These are phyloP conservation scores for Alternaria incomplexa DNA, from an alignment of 2,329 filamentous ascomycete species.

Conservation along the genomic window DNA sequence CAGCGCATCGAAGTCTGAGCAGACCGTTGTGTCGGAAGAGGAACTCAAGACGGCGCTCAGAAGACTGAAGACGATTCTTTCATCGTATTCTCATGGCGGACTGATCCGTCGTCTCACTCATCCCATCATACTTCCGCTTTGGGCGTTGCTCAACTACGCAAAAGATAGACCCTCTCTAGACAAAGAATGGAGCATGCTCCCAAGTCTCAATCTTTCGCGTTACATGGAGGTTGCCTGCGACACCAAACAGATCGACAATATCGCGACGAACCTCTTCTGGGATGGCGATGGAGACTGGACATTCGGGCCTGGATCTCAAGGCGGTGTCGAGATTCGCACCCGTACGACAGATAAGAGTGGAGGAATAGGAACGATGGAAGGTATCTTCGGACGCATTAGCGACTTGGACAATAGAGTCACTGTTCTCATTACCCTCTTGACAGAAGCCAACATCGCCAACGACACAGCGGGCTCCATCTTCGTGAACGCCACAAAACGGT, in stretches of 20 bases:
- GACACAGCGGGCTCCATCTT: conserved; percentile 66
- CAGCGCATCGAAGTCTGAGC: conserved; percentile 40
- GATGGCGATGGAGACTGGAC: conserved; percentile 61
- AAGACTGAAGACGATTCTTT: conserved; percentile 62
- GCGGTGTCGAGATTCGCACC: conserved; percentile 60
- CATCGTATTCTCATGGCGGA: conserved; percentile 71
- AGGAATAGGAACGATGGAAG: conserved; percentile 62
- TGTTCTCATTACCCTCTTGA: conserved; percentile 47
- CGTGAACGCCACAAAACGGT: conserved; percentile 63
- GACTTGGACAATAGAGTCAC: conserved; percentile 35
- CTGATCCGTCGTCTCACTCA: conserved; percentile 67
- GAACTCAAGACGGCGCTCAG: conserved; percentile 60
- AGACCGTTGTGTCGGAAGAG: conserved; percentile 55
- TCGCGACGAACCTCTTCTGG: conserved; percentile 64
- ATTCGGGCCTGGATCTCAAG: conserved; percentile 56
- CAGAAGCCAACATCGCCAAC: conserved; percentile 59
- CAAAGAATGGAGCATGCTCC: conserved; percentile 32
- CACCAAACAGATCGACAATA: conserved; percentile 54
- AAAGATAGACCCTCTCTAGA: conserved; percentile 37
- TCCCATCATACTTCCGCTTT: conserved; percentile 66
- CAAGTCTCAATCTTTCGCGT: conserved; percentile 36
- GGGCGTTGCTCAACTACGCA: conserved; percentile 65
- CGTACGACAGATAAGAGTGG: conserved; percentile 81
- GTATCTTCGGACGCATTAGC: conserved; percentile 67
- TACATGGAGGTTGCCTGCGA: conserved; percentile 65